These are phyloP conservation scores for Seminavis robusta DNA, from an alignment of 108 stramenopile genomes.

Conservation along the genomic window DNA sequence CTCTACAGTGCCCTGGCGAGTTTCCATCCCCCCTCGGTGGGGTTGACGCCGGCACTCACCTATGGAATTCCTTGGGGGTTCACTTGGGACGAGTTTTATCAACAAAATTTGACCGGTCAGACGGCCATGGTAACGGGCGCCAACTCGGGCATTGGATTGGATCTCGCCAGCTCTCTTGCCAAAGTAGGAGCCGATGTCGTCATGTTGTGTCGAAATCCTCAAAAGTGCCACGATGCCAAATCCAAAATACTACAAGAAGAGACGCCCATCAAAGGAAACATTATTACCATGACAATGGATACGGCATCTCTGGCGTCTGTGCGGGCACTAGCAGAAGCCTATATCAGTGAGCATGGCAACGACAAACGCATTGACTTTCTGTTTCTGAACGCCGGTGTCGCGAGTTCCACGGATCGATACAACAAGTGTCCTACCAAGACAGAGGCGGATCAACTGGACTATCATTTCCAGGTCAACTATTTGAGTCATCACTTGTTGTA, in stretches of 20 bases:
- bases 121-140: constrained; percentile 52
- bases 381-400: constrained; percentile 60
- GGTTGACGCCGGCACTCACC: background rate
- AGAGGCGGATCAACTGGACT: constrained; percentile 42
- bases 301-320: constrained; percentile 41
- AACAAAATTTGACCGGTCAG: constrained; percentile 32
- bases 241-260: constrained; percentile 21
- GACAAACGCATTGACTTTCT: constrained; percentile 42
- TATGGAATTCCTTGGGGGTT: background rate
- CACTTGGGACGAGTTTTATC: background rate
- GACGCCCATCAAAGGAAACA: constrained; percentile 5
- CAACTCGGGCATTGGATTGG: constrained; percentile 54
- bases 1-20: no score
- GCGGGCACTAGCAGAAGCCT: constrained; percentile 21
- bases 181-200: constrained; percentile 34
- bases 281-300: constrained; percentile 40
- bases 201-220: constrained; percentile 42
- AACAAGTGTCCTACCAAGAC: constrained; percentile 1
- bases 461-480: constrained; percentile 45
- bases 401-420: background rate
- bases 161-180: constrained; percentile 26
- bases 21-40: background rate
- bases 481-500: constrained; percentile 57
- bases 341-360: constrained; percentile 7
- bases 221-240: constrained; percentile 33